Evolutionary conservation across 2,329 filamentous ascomycete species (phyloP).

Genomic region (Fusarium euwallaceae): DNA sequence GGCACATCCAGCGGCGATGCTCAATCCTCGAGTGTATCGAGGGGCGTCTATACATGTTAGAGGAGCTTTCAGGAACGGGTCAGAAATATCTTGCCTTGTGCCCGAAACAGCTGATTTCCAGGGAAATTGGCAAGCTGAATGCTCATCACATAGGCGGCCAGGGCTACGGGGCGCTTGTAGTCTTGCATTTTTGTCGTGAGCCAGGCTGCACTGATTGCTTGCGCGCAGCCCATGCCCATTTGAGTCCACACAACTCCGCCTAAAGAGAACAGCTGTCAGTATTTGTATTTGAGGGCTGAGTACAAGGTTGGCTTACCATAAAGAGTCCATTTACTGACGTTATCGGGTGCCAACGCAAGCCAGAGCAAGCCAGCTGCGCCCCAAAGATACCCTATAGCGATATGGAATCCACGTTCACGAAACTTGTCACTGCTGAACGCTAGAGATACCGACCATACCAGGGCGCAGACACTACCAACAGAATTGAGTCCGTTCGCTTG

Average conservation of each 20-base stretch:
- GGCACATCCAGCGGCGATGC: conserved; percentile 43
- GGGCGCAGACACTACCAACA: conserved; percentile 44
- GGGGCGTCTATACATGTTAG: conserved; percentile 40
- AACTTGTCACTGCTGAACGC: conserved; percentile 47
- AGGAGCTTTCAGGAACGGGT: too few relatives aligned
- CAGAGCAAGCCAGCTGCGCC: conserved; percentile 46
- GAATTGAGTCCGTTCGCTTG: conserved; percentile 50
- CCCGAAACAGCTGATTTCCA: conserved; percentile 48
- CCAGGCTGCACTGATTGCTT: conserved; percentile 50
- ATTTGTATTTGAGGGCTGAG: accelerated
- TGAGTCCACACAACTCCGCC: conserved; percentile 49
- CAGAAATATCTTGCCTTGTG: too few relatives aligned
- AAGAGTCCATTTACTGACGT: conserved; percentile 43
- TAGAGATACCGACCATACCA: conserved; percentile 44
- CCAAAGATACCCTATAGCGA: conserved; percentile 45
- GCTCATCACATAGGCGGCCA: conserved; percentile 50
- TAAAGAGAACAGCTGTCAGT: conserved; percentile 10
- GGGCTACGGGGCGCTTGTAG: conserved; percentile 45
- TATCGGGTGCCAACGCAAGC: conserved; percentile 44
- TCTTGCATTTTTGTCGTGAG: conserved; percentile 48
- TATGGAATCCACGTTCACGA: conserved; percentile 47
- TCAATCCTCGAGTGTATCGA: conserved; percentile 43
- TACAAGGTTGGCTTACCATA: conserved; percentile 20
- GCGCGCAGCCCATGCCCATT: conserved; percentile 50
- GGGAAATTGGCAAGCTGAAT: conserved; percentile 50